These are phyloP conservation scores for Phenoliferia sp. DNA, from an alignment of 1,284 basidiomycete species.

Conservation along the genomic window DNA sequence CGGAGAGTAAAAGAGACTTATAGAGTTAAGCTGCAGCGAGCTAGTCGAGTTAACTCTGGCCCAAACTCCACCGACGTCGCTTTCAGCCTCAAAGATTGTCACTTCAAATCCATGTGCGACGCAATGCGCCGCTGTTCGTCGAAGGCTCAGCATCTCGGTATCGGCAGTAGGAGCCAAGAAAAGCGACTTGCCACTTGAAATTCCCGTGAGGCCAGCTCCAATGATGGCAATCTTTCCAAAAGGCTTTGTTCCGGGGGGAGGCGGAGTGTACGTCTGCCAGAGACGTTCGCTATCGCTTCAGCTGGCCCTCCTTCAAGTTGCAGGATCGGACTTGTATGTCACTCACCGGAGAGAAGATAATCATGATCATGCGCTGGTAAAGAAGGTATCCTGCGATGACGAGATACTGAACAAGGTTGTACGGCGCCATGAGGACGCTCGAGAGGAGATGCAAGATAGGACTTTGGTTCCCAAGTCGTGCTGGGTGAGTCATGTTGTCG, in stretches of 20 bases:
- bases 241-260: slow-evolving; percentile 26
- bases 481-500: neutral
- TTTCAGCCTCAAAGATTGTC: neutral
- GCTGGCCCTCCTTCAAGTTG: neutral
- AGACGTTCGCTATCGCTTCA: neutral
- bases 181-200: slow-evolving; percentile 1
- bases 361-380: slow-evolving; percentile 3
- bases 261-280: neutral
- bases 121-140: slow-evolving; percentile 15
- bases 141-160: neutral
- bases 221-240: slow-evolving; percentile 53
- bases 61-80: slow-evolving; percentile 53
- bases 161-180: neutral
- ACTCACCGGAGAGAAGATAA: slow-evolving; percentile 9
- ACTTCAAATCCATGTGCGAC: slow-evolving; percentile 54
- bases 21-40: slow-evolving; percentile 57
- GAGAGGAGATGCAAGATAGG: neutral
- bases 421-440: neutral
- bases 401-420: neutral
- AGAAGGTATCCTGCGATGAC: neutral
- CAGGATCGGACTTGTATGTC: neutral
- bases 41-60: slow-evolving; percentile 57
- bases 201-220: slow-evolving; percentile 43
- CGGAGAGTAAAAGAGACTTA: neutral
- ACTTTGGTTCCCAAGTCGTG: neutral